Evolutionary conservation across 257 asterid species (phyloP).

Genomic region (Leptodermis oblonga): DNA sequence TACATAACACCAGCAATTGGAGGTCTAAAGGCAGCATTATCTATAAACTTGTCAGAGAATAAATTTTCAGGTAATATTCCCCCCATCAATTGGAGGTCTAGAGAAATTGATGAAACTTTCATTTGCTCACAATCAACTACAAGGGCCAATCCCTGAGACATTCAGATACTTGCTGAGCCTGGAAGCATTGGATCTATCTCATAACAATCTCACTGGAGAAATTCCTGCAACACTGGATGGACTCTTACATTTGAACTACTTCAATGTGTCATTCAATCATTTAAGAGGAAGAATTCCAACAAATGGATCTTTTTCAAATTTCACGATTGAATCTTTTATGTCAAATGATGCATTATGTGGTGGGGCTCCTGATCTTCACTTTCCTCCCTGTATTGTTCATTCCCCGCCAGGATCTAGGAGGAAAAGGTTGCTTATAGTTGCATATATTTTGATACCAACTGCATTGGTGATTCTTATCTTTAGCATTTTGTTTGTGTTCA

Average conservation of each 20-base stretch:
- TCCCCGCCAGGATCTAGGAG: neutral
- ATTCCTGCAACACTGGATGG: neutral
- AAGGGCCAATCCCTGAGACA: slow-evolving; percentile 4
- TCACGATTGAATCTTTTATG: neutral
- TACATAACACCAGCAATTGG: neutral
- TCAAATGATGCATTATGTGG: slow-evolving; percentile 11
- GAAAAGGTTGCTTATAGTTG: too few relatives aligned
- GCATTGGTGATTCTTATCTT: too few relatives aligned
- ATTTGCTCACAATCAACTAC: neutral
- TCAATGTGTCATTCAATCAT: too few relatives aligned
- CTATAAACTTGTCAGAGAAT: neutral
- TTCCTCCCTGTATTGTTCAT: neutral
- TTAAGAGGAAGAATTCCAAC: too few relatives aligned
- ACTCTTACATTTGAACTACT: too few relatives aligned
- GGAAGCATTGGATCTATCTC: neutral
- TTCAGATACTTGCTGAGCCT: neutral
- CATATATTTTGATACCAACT: too few relatives aligned
- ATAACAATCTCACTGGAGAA: neutral
- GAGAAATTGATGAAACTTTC: neutral
- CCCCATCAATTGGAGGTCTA: too few relatives aligned
- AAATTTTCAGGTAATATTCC: neutral
- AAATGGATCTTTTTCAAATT: too few relatives aligned
- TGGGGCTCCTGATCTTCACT: neutral
- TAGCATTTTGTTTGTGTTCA: too few relatives aligned
- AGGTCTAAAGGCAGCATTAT: neutral